These are phyloP conservation scores for Magnaporthiopsis rhizophila DNA, from an alignment of 2,329 filamentous ascomycete genomes.

Conservation along the genomic window DNA sequence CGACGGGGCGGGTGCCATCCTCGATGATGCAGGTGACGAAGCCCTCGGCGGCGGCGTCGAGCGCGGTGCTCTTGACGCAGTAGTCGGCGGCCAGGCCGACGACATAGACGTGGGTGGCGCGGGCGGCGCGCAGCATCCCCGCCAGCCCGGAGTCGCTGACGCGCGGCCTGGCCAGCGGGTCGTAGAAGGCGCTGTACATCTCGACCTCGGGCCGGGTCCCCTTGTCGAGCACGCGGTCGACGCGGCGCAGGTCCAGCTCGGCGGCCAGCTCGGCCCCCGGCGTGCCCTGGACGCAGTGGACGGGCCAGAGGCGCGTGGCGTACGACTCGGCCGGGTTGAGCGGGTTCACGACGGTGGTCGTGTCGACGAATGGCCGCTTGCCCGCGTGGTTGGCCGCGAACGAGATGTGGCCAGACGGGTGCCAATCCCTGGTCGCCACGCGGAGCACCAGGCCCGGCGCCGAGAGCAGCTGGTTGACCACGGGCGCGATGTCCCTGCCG, in stretches of 20 bases:
- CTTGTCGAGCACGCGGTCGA: conserved; percentile 70
- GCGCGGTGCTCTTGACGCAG: conserved; percentile 75
- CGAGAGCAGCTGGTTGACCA: conserved; percentile 67
- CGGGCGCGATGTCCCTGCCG: conserved; percentile 60
- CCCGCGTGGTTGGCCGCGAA: conserved; percentile 73
- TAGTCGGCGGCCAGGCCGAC: conserved; percentile 84
- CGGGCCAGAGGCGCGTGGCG: conserved; percentile 72
- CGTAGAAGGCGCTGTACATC: conserved; percentile 90
- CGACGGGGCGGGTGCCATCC: conserved; percentile 70
- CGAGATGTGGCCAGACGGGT: conserved; percentile 75
- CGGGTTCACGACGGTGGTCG: conserved; percentile 59
- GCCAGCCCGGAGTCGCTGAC: conserved; percentile 58
- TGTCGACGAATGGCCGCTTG: conserved; percentile 60
- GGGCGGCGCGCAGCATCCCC: conserved; percentile 42
- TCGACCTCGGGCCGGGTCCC: conserved; percentile 68
- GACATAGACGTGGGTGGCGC: conserved; percentile 72
- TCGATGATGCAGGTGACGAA: conserved; percentile 70
- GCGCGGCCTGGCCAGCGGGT: conserved; percentile 59
- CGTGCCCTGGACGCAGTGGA: conserved; percentile 75
- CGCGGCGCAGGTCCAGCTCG: conserved; percentile 53
- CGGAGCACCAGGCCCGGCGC: conserved; percentile 64
- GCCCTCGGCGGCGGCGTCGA: conserved; percentile 68
- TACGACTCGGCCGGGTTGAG: conserved; percentile 54
- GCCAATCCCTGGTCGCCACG: conserved; percentile 88
- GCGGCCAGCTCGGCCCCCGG: conserved; percentile 65